Evolutionary conservation across 116 monocot species (phyloP), one percentile per base, ranked within the genome.

Genomic region (Trichopus zeylanicus): DNA sequence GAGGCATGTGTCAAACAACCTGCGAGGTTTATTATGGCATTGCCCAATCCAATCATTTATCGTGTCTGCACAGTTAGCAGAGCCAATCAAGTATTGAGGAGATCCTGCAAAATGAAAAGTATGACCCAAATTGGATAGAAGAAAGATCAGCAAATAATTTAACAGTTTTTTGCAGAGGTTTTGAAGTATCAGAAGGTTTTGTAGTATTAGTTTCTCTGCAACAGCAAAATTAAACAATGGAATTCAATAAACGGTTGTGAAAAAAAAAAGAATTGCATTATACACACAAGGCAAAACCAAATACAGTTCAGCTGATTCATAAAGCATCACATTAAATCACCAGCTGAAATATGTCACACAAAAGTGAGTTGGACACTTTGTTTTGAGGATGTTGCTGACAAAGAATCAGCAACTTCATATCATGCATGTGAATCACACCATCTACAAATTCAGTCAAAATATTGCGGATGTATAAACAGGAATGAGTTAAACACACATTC

Each of bases 21-120:
- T 93, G 20, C 88, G 85, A 57, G 93, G 93, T 72, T 93, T 93
- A 60, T 80, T 93, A 66, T 85, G 93, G 7, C 82, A 85, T 46
- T 82, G 93, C 11, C 78, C 85, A 73, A 70, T 55, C 68, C 88
- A 88, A 55, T 85, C 93, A 60, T 78, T 79, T 28, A 69, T 74
- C 66, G 53, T 33, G 26, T 86, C 91, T 86, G 69, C 48, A 70
- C 15, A 13, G 56, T 19, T 46, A 20, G 16, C 6, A 35, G 54
- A 70, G 12, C 12, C 9, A 30, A 30, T 10, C 13, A 9, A 42
- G 13, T 42, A 42, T 3, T 42, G n/a, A n/a, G n/a, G 16, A 42
- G 13, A 42, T n/a, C 12, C 3, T 15, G 13, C 18, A 42, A 42
- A 42, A 16, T 13, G 7, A 16, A n/a, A 42, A 42, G 13, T 18